Evolutionary conservation across 1,284 basidiomycete species (phyloP), one percentile per base, ranked within the genome.

Genomic region (Moesziomyces parantarcticus): DNA sequence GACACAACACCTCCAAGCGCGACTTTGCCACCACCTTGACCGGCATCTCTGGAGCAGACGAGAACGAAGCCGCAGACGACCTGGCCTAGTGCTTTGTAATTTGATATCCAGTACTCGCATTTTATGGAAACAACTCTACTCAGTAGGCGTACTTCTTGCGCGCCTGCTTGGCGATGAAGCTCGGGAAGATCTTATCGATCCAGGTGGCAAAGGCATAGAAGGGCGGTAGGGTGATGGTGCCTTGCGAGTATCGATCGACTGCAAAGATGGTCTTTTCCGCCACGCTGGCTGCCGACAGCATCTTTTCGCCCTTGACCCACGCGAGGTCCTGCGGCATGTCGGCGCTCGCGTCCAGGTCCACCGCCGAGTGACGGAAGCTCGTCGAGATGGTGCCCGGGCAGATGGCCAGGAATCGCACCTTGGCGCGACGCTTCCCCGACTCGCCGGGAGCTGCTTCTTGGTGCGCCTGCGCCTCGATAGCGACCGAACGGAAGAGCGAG

Each of bases 401-500:
- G 18, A 82, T 53, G 43, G 75, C 66, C 16, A 81, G 64, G 72
- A 82, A 83, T 29, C 52, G 62, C 9, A 83, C 72, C 5, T 60
- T 58, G 9, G 71, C 53, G 2, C 81, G 59, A 20, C 41, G 51
- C 41, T 61, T 58, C 0, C 18, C 53, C 1, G 47, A 34, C 10
- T 34, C 41, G 6, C 23, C 36, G 0, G 54, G n/a, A 6, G 53
- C 43, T 3, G 41, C 58, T 41, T 72, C 63, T 11, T 76, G 60
- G 44, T 83, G 82, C 5, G 86, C 81, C 64, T 86, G 84, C 32
- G 85, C 83, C 52, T 96, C 92, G 61, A 93, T 90, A 2, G 91
- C 86, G 29, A 93, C 87, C 5, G 91, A 86, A 83, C 92, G 90
- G 84, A 92, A 92, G 60, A 93, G 89, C 44, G 91, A 83, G 47